phyloP scores from a whole-genome alignment of 2,329 filamentous ascomycete genomes.

The Monilinia vaccinii-corymbosi region DNA sequence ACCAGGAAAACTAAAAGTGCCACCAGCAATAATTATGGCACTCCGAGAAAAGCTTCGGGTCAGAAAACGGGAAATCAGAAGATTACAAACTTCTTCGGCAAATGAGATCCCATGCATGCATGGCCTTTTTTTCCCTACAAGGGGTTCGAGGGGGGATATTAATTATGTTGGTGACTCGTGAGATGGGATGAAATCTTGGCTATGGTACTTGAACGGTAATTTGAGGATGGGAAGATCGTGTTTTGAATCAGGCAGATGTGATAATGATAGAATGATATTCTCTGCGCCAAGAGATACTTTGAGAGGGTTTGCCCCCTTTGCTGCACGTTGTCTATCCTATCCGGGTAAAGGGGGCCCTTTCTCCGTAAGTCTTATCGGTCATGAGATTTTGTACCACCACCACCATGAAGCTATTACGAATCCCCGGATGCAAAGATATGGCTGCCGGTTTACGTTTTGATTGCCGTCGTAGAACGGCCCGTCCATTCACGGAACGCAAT shows the following conservation, averaged over 20 bases:
- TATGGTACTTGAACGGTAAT: background rate
- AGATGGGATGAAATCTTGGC: background rate
- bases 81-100: slow-evolving; percentile 46
- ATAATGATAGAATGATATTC: background rate
- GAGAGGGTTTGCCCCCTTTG: background rate
- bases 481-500: background rate
- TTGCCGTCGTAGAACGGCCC: background rate
- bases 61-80: slow-evolving; percentile 29
- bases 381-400: background rate
- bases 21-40: slow-evolving; percentile 26
- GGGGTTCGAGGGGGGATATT: background rate
- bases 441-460: background rate
- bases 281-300: background rate
- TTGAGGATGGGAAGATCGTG: background rate
- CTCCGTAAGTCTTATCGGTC: background rate
- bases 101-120: too few relatives aligned
- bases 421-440: background rate
- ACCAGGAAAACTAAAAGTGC: slow-evolving; percentile 25
- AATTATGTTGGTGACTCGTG: background rate
- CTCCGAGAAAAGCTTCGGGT: slow-evolving; percentile 16
- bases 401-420: background rate
- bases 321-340: background rate
- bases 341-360: background rate
- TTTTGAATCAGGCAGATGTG: background rate
- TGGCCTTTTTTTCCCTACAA: background rate